Conservation (phyloP, 352 stramenopile genomes). For the Phytophthora podocarpi region DNA sequence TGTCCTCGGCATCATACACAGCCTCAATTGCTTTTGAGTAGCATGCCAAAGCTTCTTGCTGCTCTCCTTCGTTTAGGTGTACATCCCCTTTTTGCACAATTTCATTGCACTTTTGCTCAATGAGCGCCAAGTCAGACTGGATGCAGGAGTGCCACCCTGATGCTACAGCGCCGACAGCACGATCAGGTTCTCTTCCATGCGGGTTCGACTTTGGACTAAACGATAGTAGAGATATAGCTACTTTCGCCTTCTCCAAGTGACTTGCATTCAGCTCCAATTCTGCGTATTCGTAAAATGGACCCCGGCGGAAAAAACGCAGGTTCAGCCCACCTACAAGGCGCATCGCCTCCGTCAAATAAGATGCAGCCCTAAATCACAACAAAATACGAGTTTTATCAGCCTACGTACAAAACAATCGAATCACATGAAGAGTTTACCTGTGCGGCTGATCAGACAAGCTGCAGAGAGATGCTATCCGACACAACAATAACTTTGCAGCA, state of each 20-base stretch:
- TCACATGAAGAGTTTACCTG: conserved; percentile 35
- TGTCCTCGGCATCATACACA: conserved; percentile 8
- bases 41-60: conserved; percentile 26
- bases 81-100: conserved; percentile 50
- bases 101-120: conserved; percentile 56
- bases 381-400: conserved; percentile 4
- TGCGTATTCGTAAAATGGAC: conserved; percentile 69
- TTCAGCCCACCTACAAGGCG: conserved; percentile 65
- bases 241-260: conserved; percentile 49
- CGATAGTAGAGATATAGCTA: conserved; percentile 50
- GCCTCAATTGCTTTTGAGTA: conserved; percentile 29
- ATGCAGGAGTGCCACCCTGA: conserved; percentile 9
- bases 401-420: conserved; percentile 1
- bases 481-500: conserved; percentile 59
- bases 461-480: conserved; percentile 67
- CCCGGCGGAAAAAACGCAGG: conserved; percentile 54
- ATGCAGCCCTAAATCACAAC: conserved; percentile 36
- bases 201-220: neutral
- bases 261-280: conserved; percentile 61
- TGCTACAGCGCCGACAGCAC: neutral
- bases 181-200: neutral
- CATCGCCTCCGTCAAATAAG: conserved; percentile 74
- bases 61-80: conserved; percentile 24
- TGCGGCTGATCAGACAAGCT: conserved; percentile 50
- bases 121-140: conserved; percentile 32